Evolutionary conservation across 2,329 filamentous ascomycete genomes (phyloP).

Genomic region (Alternaria ventricosa): DNA sequence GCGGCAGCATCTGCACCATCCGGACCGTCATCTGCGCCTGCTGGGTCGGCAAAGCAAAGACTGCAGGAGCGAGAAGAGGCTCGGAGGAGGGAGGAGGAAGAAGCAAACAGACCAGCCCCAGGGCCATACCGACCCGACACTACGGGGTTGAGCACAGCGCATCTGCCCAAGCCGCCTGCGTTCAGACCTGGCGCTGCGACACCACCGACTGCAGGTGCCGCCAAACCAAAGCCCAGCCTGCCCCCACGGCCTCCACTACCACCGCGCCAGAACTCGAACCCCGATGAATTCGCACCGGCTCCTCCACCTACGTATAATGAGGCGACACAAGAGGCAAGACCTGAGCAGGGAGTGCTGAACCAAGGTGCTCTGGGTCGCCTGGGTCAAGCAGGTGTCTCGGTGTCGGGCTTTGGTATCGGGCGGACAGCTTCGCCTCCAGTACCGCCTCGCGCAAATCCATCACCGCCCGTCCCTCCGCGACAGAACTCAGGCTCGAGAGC

Average conservation of each 20-base stretch:
- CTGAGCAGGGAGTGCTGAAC: conserved; percentile 56
- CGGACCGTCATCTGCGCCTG: conserved; percentile 49
- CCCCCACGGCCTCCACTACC: conserved; percentile 77
- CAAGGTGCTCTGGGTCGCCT: conserved; percentile 70
- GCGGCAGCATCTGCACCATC: conserved; percentile 50
- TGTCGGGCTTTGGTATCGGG: conserved; percentile 79
- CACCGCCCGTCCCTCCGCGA: conserved; percentile 37
- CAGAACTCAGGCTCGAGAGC: conserved; percentile 29
- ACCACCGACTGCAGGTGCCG: conserved; percentile 31
- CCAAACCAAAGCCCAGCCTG: conserved; percentile 60
- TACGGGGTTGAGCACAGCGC: conserved; percentile 71
- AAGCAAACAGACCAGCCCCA: conserved; percentile 54
- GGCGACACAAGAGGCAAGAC: conserved; percentile 31
- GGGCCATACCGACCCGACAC: conserved; percentile 74
- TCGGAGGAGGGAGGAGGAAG: conserved; percentile 45
- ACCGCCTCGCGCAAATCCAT: conserved; percentile 45
- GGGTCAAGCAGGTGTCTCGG: conserved; percentile 75
- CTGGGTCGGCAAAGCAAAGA: conserved; percentile 46
- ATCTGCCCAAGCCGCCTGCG: conserved; percentile 74
- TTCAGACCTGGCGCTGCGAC: conserved; percentile 51
- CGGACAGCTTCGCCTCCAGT: conserved; percentile 45
- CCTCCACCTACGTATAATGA: conserved; percentile 60
- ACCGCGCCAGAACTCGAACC: conserved; percentile 66
- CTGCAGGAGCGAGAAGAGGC: conserved; percentile 45
- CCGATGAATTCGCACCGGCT: conserved; percentile 52